Base-by-base conservation (phyloP, 2,329 filamentous ascomycete species). In the Colletotrichum kahawae region DNA sequence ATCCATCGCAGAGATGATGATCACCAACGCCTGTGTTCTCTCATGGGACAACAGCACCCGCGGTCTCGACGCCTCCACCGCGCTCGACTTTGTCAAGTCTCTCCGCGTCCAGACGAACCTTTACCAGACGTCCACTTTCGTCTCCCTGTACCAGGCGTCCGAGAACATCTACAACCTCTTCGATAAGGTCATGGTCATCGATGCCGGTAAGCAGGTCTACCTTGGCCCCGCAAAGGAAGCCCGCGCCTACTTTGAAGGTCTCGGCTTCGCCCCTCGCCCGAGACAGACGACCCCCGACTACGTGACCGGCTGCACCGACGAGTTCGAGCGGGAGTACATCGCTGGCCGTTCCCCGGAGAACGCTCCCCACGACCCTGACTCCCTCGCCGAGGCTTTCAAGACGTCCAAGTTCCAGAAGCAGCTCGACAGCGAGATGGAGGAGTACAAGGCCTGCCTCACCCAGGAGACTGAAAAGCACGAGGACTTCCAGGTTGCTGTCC, bases 131-230 rank as follows among this genome's bases (percentile, higher is more conserved):
- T 94, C 94, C 2, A 97, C 95, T 0, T 96, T 97, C 76, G 95
- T 97, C 2, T 95, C 95, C 0, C 87, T 98, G 0, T 98, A 97
- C 82, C 95, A 97, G 81, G 95, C 94, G 0, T 95, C 93, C 0
- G 94, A 97, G 83, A 95, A 92, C 79, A 95, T 96, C 76, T 96
- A 95, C 84, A 88, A 88, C 27, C 91, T 92, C 38, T 96, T 96
- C 76, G 95, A 97, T 86, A 97, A 96, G 83, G 94, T 97, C 14
- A 86, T 97, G 80, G 93, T 96, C 43, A 94, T 97, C 70, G 93
- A 96, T 76, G 90, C 91, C 54, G 95, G 95, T 3, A 90, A 90
- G 33, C 92, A 95, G 81, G 93, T 95, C 38, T 97, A 92, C 84
- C 95, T 94, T 75, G 95, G 95, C 1, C 92, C 93, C 0, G 85